A percentile compares a stretch with the other conserved stretches of the same genome.
phyloP scores from a whole-genome alignment of 2,329 filamentous ascomycete species.

The Piedraia hortae region DNA sequence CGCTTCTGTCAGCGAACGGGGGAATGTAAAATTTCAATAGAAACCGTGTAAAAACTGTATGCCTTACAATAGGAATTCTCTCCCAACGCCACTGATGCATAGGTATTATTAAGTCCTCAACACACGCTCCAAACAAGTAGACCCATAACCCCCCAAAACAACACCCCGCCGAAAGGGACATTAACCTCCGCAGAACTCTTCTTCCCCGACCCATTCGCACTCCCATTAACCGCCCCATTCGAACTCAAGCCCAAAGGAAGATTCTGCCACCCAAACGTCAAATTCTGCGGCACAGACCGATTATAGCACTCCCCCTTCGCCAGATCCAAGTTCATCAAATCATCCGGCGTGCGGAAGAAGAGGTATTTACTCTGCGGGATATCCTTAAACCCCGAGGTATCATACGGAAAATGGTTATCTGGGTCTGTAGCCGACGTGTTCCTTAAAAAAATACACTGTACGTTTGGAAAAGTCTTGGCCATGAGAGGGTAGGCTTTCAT shows the following conservation, averaged over 20 bases:
- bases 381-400: constrained; percentile 41
- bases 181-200: constrained; percentile 1
- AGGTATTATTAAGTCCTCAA: too few species aligned
- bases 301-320: constrained; percentile 41
- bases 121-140: too few species aligned
- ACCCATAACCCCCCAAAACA: too few species aligned
- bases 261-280: constrained; percentile 40
- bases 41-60: too few species aligned
- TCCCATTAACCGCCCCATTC: constrained; percentile 6
- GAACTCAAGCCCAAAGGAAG: constrained; percentile 9
- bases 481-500: constrained; percentile 31
- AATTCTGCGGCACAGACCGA: constrained; percentile 33
- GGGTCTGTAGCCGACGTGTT: constrained; percentile 45
- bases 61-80: too few species aligned
- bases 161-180: not conserved
- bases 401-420: constrained; percentile 43
- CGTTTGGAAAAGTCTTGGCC: constrained; percentile 39
- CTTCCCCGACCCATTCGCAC: constrained; percentile 2
- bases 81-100: too few species aligned
- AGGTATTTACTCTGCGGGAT: constrained; percentile 42
- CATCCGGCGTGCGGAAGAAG: constrained; percentile 51
- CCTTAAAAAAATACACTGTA: constrained; percentile 50
- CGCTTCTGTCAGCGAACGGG: too few species aligned
- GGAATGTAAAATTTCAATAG: too few species aligned
- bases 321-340: constrained; percentile 38